Conservation (phyloP, 305 asterid species). For the Withania somnifera region DNA sequence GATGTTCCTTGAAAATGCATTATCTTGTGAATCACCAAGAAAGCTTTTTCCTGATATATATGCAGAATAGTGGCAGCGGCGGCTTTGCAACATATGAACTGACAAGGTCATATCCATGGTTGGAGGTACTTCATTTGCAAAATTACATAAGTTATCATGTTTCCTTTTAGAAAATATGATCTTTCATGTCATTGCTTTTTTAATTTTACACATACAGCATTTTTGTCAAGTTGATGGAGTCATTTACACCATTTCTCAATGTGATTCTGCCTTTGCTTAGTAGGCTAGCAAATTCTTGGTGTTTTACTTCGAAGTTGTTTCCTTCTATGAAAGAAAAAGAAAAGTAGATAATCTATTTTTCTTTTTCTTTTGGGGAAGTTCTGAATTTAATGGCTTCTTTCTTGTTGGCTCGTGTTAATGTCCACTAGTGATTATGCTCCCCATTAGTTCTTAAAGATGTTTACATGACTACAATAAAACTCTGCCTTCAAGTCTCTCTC, state of each 20-base stretch:
- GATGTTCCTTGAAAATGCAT: not conserved
- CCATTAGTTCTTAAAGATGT: not conserved
- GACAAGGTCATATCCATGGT: conserved; percentile 93
- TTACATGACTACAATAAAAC: not conserved
- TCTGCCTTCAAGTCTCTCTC: not conserved
- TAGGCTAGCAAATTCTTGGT: not conserved
- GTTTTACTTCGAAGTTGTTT: not conserved
- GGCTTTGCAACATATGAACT: conserved; percentile 95
- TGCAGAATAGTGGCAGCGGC: conserved; percentile 72
- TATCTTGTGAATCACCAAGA: conserved; percentile 5
- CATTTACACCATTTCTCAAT: not conserved
- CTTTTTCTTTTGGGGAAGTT: not conserved
- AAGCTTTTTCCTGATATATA: conserved; percentile 18
- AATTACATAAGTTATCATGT: conserved; percentile 7
- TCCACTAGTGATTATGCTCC: not conserved
- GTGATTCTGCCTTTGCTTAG: not conserved
- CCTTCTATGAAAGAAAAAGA: not conserved
- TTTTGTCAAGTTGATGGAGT: not conserved
- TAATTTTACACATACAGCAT: not conserved
- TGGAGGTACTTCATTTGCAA: conserved; percentile 53
- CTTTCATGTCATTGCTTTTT: not conserved
- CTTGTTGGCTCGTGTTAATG: not conserved
- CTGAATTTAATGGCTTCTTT: not conserved
- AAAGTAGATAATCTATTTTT: not conserved
- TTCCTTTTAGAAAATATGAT: not conserved